Conservation (phyloP, 2,329 filamentous ascomycete genomes). For the Aureobasidium sp. region DNA sequence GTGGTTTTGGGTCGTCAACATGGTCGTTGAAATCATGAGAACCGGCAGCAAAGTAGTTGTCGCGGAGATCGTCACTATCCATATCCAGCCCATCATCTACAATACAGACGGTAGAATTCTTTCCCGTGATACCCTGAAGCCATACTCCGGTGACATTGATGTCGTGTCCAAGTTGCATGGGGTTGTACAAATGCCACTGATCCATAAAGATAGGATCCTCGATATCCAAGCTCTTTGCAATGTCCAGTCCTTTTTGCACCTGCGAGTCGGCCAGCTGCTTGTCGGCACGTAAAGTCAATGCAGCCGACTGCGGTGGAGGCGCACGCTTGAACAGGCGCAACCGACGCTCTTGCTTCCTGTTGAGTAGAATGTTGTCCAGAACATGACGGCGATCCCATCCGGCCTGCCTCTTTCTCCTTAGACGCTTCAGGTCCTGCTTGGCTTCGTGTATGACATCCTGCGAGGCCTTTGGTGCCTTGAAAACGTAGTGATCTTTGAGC, state of each 20-base stretch:
- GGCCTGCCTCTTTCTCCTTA: constrained; percentile 53
- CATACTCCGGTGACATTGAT: constrained; percentile 94
- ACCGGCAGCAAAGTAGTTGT: constrained; percentile 86
- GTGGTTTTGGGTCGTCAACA: constrained; percentile 66
- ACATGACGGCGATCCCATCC: constrained; percentile 42
- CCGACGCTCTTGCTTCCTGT: constrained; percentile 66
- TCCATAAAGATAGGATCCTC: constrained; percentile 83
- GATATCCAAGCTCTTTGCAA: constrained; percentile 64
- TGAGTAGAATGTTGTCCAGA: constrained; percentile 67
- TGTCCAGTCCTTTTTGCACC: constrained; percentile 48
- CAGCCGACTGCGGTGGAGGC: constrained; percentile 23
- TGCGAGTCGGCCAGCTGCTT: constrained; percentile 33
- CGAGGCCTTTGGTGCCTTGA: constrained; percentile 55
- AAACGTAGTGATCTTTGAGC: constrained; percentile 75
- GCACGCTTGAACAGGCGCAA: constrained; percentile 53
- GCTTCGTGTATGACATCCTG: constrained; percentile 47
- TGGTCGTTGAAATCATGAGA: constrained; percentile 96
- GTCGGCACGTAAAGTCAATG: constrained; percentile 6
- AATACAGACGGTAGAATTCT: constrained; percentile 83
- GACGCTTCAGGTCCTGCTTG: constrained; percentile 45
- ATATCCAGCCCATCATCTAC: constrained; percentile 96
- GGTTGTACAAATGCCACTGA: constrained; percentile 94
- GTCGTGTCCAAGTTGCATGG: constrained; percentile 73
- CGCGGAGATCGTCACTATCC: constrained; percentile 84
- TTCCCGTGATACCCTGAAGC: constrained; percentile 82